Percentiles rank a stretch among this genome's conserved stretches.
phyloP scores from a whole-genome alignment of 768 basidiomycete species.

The Rhizopogon vinicolor region DNA sequence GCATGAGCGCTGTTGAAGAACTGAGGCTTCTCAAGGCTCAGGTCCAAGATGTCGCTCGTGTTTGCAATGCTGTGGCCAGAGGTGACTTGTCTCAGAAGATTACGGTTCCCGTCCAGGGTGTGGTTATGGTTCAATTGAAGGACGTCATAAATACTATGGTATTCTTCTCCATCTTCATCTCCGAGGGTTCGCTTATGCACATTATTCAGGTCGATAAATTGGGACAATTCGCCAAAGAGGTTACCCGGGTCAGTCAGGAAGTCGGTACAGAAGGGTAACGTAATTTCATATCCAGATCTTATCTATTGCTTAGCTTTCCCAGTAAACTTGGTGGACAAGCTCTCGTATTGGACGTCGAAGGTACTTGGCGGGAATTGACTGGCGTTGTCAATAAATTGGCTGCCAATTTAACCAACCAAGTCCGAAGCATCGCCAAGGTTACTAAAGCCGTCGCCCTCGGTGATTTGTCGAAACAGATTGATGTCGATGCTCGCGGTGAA shows the following conservation, averaged over 20 bases:
- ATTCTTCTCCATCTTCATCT: conserved; percentile 3
- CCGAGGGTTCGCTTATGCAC: not conserved
- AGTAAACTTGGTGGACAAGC: conserved; percentile 84
- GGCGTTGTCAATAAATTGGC: conserved; percentile 81
- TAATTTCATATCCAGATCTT: conserved; percentile 26
- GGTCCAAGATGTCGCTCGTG: conserved; percentile 76
- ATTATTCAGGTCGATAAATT: conserved; percentile 56
- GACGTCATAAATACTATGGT: conserved; percentile 73
- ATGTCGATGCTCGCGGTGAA: conserved; percentile 87
- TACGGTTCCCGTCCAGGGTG: conserved; percentile 72
- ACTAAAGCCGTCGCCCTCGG: conserved; percentile 81
- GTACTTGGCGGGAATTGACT: conserved; percentile 84
- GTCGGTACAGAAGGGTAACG: conserved; percentile 75
- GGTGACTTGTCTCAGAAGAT: conserved; percentile 79
- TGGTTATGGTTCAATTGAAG: conserved; percentile 78
- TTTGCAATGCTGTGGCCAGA: conserved; percentile 75
- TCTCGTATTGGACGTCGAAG: conserved; percentile 82
- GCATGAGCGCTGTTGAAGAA: conserved; percentile 72
- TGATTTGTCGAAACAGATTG: conserved; percentile 86
- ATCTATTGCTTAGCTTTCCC: conserved; percentile 17
- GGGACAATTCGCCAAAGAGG: conserved; percentile 87
- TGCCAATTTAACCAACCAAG: conserved; percentile 64
- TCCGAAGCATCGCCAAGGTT: conserved; percentile 55
- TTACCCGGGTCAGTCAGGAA: conserved; percentile 79
- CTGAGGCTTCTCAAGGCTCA: conserved; percentile 77